Conservation (phyloP, 495 filamentous ascomycete species). For the Glarea lozoyensis region DNA sequence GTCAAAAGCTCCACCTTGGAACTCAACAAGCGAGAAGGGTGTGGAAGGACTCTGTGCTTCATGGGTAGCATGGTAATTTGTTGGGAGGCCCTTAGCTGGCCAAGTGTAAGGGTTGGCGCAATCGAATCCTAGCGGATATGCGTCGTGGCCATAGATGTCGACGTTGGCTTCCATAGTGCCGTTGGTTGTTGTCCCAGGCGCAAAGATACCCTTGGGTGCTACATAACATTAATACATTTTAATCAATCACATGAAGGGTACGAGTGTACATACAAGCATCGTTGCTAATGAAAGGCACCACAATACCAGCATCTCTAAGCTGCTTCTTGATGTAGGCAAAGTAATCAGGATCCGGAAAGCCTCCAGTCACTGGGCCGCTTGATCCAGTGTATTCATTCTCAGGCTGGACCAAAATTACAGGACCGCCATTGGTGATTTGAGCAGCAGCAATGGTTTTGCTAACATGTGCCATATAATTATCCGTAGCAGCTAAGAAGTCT, state of each 20-base stretch:
- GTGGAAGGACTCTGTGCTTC: constrained; percentile 52
- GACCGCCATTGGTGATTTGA: constrained; percentile 73
- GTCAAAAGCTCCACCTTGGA: constrained; percentile 70
- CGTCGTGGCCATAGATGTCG: constrained; percentile 73
- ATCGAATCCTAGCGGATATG: constrained; percentile 60
- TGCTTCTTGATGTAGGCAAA: constrained; percentile 64
- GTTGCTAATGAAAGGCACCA: constrained; percentile 70
- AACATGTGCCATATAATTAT: constrained; percentile 49
- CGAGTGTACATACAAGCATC: constrained; percentile 47
- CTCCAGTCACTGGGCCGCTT: constrained; percentile 14
- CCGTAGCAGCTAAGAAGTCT: constrained; percentile 56
- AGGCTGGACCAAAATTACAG: constrained; percentile 67
- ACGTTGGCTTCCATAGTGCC: constrained; percentile 53
- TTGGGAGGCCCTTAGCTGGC: constrained; percentile 37
- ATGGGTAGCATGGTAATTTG: constrained; percentile 38
- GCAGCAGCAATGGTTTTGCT: constrained; percentile 57
- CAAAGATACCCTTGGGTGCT: constrained; percentile 21
- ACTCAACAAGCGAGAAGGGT: constrained; percentile 62
- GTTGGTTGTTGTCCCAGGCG: constrained; percentile 53
- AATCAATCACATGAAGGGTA: no score
- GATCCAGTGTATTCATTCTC: constrained; percentile 63
- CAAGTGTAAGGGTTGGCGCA: constrained; percentile 44
- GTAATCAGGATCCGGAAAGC: constrained; percentile 52
- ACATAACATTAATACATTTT: constrained; percentile 2
- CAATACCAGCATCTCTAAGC: constrained; percentile 56